Conservation (phyloP, 108 stramenopile species). For the Ochromonas danica region DNA sequence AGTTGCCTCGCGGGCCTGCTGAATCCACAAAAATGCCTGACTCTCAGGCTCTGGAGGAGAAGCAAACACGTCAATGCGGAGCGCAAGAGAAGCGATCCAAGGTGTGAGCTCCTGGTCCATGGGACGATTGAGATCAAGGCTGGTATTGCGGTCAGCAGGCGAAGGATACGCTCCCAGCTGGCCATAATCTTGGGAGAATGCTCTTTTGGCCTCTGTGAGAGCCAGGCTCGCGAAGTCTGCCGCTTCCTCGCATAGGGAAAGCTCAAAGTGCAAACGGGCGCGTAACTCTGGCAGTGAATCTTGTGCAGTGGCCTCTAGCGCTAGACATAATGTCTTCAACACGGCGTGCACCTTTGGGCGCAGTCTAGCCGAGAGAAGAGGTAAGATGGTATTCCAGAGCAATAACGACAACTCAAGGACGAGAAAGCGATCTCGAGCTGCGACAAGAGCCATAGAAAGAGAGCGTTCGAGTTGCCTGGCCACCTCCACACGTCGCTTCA, state of each 20-base stretch:
- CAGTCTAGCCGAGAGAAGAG: background rate
- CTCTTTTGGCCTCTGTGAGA: background rate
- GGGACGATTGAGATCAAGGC: background rate
- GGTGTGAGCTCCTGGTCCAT: background rate
- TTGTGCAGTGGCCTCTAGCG: background rate
- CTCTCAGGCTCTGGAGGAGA: background rate
- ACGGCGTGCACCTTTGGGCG: background rate
- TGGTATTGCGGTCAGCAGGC: background rate
- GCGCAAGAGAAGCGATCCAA: background rate
- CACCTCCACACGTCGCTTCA: background rate
- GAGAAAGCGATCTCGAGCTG: background rate
- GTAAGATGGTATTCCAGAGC: background rate
- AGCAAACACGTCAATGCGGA: background rate
- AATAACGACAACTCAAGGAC: background rate
- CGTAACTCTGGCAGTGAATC: constrained; percentile 1
- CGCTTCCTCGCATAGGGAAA: background rate
- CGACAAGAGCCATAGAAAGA: background rate
- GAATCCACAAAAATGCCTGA: background rate
- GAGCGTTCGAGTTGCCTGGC: constrained; percentile 2
- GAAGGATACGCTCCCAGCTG: background rate
- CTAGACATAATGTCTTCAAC: background rate
- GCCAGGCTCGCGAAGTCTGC: constrained; percentile 7
- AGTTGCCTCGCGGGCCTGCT: background rate
- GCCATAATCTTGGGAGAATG: background rate
- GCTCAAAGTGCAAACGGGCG: background rate